Percentiles rank a stretch among this genome's conserved stretches.
Evolutionary conservation across 1,139 yeast species (phyloP).

Genomic region (Pneumocystis carinii): DNA sequence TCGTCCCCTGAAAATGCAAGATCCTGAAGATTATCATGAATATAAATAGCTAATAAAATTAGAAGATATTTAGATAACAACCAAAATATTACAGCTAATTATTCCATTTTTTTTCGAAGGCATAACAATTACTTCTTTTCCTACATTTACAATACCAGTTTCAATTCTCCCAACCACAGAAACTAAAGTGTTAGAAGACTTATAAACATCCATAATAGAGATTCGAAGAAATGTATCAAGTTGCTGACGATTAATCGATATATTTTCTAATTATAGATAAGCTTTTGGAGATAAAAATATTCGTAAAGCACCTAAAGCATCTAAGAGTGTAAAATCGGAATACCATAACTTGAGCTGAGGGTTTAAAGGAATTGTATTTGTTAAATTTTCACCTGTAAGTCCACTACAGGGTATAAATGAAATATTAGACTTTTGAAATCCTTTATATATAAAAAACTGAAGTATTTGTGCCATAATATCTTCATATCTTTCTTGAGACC

Average conservation of each 20-base stretch:
- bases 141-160: slow-evolving; percentile 61
- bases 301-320: slow-evolving; percentile 23
- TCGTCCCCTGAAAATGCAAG: slow-evolving; percentile 60
- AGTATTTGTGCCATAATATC: slow-evolving; percentile 45
- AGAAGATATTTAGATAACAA: slow-evolving; percentile 19
- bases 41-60: slow-evolving; percentile 3
- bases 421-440: slow-evolving; percentile 38
- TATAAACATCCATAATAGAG: slow-evolving; percentile 28
- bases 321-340: slow-evolving; percentile 31
- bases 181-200: slow-evolving; percentile 19
- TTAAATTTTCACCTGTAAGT: slow-evolving; percentile 63
- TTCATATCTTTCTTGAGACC: slow-evolving; percentile 52
- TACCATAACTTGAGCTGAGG: slow-evolving; percentile 19
- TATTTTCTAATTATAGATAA: slow-evolving; percentile 24
- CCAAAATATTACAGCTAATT: slow-evolving; percentile 30
- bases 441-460: slow-evolving; percentile 49
- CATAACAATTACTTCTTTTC: slow-evolving; percentile 49
- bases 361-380: slow-evolving; percentile 20
- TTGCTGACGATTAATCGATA: slow-evolving; percentile 14
- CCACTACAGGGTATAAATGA: slow-evolving; percentile 78
- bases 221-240: slow-evolving; percentile 27
- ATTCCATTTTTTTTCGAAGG: slow-evolving; percentile 35
- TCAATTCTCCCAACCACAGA: slow-evolving; percentile 57
- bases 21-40: slow-evolving; percentile 12
- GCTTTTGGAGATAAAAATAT: not conserved